Conservation (phyloP, 345 rosid genomes). For the Acer yangbiense region DNA sequence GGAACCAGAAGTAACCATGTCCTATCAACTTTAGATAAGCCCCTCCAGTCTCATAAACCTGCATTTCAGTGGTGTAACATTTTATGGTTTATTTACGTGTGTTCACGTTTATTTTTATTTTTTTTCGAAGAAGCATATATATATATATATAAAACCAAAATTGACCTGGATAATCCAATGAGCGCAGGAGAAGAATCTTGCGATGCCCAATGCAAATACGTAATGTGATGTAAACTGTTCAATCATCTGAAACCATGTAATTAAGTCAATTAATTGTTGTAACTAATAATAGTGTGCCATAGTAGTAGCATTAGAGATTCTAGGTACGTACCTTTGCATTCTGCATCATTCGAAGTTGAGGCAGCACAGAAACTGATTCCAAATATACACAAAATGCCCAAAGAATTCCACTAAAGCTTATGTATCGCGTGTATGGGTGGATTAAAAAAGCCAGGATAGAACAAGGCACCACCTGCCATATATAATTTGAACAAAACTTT, state of each 20-base stretch:
- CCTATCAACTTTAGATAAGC: conserved; percentile 47
- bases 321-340: conserved; percentile 60
- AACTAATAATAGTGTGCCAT: neutral
- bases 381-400: conserved; percentile 71
- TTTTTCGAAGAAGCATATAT: neutral
- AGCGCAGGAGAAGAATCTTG: conserved; percentile 78
- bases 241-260: conserved; percentile 53
- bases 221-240: conserved; percentile 88
- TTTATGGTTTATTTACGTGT: neutral
- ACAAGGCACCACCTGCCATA: conserved; percentile 59
- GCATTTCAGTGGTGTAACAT: conserved; percentile 6
- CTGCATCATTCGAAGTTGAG: conserved; percentile 90
- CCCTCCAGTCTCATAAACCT: conserved; percentile 64
- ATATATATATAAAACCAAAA: neutral
- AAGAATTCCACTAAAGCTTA: conserved; percentile 28
- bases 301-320: neutral
- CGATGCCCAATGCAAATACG: conserved; percentile 77
- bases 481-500: neutral
- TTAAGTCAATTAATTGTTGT: neutral
- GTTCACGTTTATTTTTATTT: neutral
- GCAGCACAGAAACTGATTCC: conserved; percentile 79
- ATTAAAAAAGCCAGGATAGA: conserved; percentile 52
- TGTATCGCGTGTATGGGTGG: conserved; percentile 35
- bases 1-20: conserved; percentile 70
- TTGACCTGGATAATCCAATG: conserved; percentile 77